These are phyloP conservation scores for Alternaria sp. DNA, from an alignment of 2,329 filamentous ascomycete genomes.

Conservation along the genomic window DNA sequence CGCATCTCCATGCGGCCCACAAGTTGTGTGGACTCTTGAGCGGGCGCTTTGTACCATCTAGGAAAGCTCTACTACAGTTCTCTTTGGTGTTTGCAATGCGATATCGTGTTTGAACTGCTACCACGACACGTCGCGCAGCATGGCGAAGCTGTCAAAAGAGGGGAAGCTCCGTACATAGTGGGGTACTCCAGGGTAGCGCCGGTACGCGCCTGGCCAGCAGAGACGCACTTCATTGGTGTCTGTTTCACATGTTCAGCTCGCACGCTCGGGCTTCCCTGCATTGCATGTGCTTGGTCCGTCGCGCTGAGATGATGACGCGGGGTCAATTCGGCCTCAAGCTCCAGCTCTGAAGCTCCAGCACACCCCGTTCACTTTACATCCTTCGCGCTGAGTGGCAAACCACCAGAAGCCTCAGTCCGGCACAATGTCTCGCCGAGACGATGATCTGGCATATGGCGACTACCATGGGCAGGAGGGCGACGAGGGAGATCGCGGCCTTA, in stretches of 20 bases:
- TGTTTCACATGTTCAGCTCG: constrained; percentile 8
- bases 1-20: constrained; percentile 4
- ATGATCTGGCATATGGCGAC: constrained; percentile 63
- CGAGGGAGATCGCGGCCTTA: constrained; percentile 57
- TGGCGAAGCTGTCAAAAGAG: neutral
- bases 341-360: constrained; percentile 8
- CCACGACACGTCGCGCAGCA: neutral
- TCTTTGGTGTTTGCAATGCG: neutral
- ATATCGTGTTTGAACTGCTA: neutral
- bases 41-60: neutral
- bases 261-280: neutral
- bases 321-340: constrained; percentile 11
- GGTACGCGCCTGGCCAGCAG: neutral
- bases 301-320: constrained; percentile 30
- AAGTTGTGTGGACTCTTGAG: neutral
- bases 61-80: neutral
- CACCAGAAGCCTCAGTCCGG: constrained; percentile 19
- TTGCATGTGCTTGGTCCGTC: constrained; percentile 6
- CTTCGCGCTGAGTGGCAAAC: neutral
- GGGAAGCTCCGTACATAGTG: neutral
- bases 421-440: constrained; percentile 51
- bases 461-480: constrained; percentile 50
- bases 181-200: neutral
- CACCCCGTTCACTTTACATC: neutral
- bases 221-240: neutral